Base-by-base conservation (phyloP, 768 basidiomycete genomes). In the Amanita phalloides region DNA sequence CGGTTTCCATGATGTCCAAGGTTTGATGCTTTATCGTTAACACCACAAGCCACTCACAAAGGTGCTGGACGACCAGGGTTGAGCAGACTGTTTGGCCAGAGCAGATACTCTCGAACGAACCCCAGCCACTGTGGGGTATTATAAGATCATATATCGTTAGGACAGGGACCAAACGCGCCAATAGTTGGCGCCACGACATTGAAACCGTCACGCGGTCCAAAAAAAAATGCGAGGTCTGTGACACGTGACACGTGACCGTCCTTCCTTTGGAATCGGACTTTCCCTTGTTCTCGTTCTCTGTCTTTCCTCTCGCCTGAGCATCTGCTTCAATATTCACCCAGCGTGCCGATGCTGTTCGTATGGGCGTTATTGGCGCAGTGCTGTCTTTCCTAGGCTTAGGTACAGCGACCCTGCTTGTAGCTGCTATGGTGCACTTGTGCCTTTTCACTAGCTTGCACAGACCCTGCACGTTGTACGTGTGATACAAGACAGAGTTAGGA, bases 1-100 rank as follows among this genome's bases (percentile, higher is more conserved):
- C 13, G 38, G 49, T 23, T 42, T n/a, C 49, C 49, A 50, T 50
- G 49, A 30, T 50, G 38, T 26, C 30, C 25, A 26, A 41, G 37
- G 23, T 50, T 37, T 42, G 39, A 38, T 49, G 48, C 44, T 45
- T 45, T 32, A 20, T 42, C 9, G 41, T 20, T 13, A 21, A 21
- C 21, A 23, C 41, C 1, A 6, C 26, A 6, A 28, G 6, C 26
- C 6, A 25, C 17, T 17, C 17, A 17, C 17, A 17, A 17, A 17
- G 17, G 17, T n/a, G 39, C 39, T 41, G 39, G 21, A 23, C 39
- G 20, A 21, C 39, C 6, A 38, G 14, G 37, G 26, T 38, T n/a
- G 17, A 38, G 17, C 37, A 3, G n/a, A 7, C 39, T 23, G 9
- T 21, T 1, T 7, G 8, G 33, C 4, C 32, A 32, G 32, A 32